A percentile compares a stretch with the other conserved stretches of the same genome.
Evolutionary conservation across 495 filamentous ascomycete species (phyloP).

Genomic region (Xylaria longipes): DNA sequence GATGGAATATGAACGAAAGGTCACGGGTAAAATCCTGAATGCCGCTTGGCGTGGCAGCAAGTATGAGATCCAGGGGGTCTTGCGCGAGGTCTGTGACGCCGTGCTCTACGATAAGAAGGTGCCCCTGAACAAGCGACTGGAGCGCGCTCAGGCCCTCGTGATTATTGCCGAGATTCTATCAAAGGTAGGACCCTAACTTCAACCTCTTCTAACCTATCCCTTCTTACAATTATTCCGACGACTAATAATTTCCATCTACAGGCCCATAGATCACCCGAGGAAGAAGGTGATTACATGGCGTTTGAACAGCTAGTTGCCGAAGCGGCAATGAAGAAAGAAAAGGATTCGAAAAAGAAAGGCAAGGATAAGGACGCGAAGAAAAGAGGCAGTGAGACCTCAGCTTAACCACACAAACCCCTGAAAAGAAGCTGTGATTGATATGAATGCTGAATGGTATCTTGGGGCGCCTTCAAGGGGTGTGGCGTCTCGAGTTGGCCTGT

Average conservation of each 20-base stretch:
- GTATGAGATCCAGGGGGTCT: slow-evolving; percentile 96
- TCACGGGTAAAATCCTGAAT: slow-evolving; percentile 98
- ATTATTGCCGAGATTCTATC: slow-evolving; percentile 86
- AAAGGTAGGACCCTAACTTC: slow-evolving; percentile 62
- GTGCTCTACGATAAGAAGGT: slow-evolving; percentile 81
- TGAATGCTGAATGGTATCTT: neutral
- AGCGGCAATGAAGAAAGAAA: slow-evolving; percentile 90
- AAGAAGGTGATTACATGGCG: slow-evolving; percentile 98
- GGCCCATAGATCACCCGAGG: slow-evolving; percentile 90
- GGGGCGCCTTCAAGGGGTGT: neutral
- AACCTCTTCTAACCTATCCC: neutral
- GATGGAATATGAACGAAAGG: slow-evolving; percentile 91
- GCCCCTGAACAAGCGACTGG: slow-evolving; percentile 79
- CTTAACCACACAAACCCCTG: neutral
- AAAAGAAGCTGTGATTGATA: neutral
- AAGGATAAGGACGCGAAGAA: slow-evolving; percentile 59
- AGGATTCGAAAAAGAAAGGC: slow-evolving; percentile 75
- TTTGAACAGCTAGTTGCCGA: slow-evolving; percentile 99
- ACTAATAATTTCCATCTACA: slow-evolving; percentile 49
- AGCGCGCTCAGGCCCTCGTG: slow-evolving; percentile 87
- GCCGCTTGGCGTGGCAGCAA: slow-evolving; percentile 97
- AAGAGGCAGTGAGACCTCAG: neutral
- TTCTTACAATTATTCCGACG: neutral
- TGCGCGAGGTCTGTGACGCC: slow-evolving; percentile 81
- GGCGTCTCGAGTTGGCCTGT: neutral